Percentiles rank a stretch among this genome's conserved stretches.
Evolutionary conservation across 2,329 filamentous ascomycete species (phyloP).

Genomic region (Waltergamsia citrina): DNA sequence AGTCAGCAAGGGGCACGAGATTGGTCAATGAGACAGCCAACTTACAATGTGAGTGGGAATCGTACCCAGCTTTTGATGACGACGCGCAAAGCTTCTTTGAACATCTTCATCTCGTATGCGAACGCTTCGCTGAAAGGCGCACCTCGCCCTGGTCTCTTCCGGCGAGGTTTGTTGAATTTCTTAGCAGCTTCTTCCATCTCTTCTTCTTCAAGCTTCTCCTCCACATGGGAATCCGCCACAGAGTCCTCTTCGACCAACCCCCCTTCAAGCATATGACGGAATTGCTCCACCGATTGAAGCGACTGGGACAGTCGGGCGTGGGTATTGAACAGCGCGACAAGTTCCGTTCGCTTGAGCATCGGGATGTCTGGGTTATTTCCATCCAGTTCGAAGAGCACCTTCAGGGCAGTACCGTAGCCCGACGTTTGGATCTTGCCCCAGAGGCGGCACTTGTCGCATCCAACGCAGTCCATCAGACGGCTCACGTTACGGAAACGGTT

Average conservation of each 20-base stretch:
- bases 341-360: conserved; percentile 73
- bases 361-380: conserved; percentile 52
- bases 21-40: conserved; percentile 13
- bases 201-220: background rate
- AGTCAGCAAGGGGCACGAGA: background rate
- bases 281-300: conserved; percentile 63
- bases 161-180: conserved; percentile 1
- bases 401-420: conserved; percentile 89
- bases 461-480: conserved; percentile 95
- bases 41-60: conserved; percentile 63
- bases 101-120: conserved; percentile 50
- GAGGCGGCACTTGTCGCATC: conserved; percentile 94
- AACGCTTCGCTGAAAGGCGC: conserved; percentile 44
- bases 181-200: background rate
- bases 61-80: conserved; percentile 62
- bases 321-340: conserved; percentile 92
- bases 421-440: conserved; percentile 97
- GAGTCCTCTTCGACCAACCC: conserved; percentile 19
- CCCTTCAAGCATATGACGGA: conserved; percentile 45
- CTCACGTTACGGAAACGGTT: conserved; percentile 96
- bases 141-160: background rate
- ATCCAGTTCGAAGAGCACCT: conserved; percentile 92
- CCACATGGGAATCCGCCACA: conserved; percentile 7
- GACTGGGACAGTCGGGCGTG: conserved; percentile 80
- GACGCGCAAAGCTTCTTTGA: conserved; percentile 54